phyloP scores from a whole-genome alignment of 345 rosid genomes.

The Arabidopsis suecica region DNA sequence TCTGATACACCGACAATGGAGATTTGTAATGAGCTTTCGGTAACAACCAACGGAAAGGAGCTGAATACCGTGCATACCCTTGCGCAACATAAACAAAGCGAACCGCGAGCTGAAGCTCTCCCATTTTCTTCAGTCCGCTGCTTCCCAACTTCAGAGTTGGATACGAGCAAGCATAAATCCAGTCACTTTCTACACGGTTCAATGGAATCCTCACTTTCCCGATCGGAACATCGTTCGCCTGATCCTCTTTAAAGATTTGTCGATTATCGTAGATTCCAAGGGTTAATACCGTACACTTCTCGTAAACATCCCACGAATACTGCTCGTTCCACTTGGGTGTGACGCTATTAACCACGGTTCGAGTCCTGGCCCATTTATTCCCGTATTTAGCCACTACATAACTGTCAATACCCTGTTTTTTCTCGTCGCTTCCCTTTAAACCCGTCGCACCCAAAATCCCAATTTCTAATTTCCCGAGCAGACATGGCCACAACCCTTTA shows the following conservation, averaged over 20 bases:
- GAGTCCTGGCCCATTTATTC: slow-evolving; percentile 38
- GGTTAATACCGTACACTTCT: slow-evolving; percentile 17
- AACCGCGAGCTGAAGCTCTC: slow-evolving; percentile 27
- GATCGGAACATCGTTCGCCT: not conserved
- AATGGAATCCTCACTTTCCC: slow-evolving; percentile 42
- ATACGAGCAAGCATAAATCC: not conserved
- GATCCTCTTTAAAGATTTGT: not conserved
- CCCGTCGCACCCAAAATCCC: slow-evolving; percentile 32
- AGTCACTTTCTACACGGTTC: not conserved
- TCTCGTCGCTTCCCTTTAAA: slow-evolving; percentile 13
- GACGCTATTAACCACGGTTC: slow-evolving; percentile 28
- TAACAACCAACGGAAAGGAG: slow-evolving; percentile 13
- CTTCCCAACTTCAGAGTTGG: slow-evolving; percentile 8
- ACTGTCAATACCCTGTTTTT: not conserved
- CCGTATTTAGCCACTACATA: slow-evolving; percentile 43
- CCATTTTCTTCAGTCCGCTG: slow-evolving; percentile 25
- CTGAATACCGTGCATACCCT: not conserved
- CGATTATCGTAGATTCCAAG: slow-evolving; percentile 33
- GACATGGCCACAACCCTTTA: slow-evolving; percentile 23
- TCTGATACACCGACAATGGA: slow-evolving; percentile 15
- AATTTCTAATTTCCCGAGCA: slow-evolving; percentile 30
- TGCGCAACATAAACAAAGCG: not conserved
- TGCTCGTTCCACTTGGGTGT: slow-evolving; percentile 41
- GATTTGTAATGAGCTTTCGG: slow-evolving; percentile 39
- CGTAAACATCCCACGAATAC: slow-evolving; percentile 32